Conservation (phyloP, 23 red algal species). For the Agarophyton chilense region DNA sequence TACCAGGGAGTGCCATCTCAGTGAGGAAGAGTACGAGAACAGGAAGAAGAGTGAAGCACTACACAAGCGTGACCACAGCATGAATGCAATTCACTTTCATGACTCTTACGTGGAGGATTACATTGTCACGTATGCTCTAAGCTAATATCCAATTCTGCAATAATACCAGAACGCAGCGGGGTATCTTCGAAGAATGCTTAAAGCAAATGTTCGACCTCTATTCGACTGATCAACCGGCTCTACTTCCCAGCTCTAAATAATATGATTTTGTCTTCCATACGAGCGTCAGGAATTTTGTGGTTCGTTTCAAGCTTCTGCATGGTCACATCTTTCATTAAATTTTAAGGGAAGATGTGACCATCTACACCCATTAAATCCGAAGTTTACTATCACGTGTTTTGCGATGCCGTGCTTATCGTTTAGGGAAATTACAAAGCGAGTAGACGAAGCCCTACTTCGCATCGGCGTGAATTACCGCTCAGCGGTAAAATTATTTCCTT, state of each 20-base stretch:
- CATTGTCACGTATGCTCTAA: slow-evolving; percentile 59
- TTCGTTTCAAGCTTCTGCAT: slow-evolving; percentile 11
- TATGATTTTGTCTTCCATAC: slow-evolving; percentile 65
- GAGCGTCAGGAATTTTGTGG: slow-evolving; percentile 48
- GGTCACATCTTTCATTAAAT: too few relatives aligned
- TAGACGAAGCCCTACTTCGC: too few relatives aligned
- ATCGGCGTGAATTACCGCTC: too few relatives aligned
- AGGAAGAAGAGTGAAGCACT: slow-evolving; percentile 1
- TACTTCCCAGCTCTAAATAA: slow-evolving; percentile 64
- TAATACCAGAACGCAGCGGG: slow-evolving; percentile 40
- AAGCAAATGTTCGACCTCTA: slow-evolving; percentile 68
- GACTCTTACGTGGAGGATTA: slow-evolving; percentile 56
- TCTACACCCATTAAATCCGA: too few relatives aligned
- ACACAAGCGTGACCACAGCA: slow-evolving; percentile 52
- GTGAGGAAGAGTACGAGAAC: slow-evolving; percentile 4
- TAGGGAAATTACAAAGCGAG: too few relatives aligned
- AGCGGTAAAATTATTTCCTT: too few relatives aligned
- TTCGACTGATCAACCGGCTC: slow-evolving; percentile 22
- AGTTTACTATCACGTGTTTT: too few relatives aligned
- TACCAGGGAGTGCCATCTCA: slow-evolving; percentile 48
- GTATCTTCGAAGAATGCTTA: slow-evolving; percentile 71
- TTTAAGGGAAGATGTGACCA: too few relatives aligned
- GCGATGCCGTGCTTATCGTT: too few relatives aligned
- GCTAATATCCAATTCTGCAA: slow-evolving; percentile 50
- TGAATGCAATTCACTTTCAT: slow-evolving; percentile 35